Evolutionary conservation across 1,284 basidiomycete genomes (phyloP).

Genomic region (Malassezia globosa): DNA sequence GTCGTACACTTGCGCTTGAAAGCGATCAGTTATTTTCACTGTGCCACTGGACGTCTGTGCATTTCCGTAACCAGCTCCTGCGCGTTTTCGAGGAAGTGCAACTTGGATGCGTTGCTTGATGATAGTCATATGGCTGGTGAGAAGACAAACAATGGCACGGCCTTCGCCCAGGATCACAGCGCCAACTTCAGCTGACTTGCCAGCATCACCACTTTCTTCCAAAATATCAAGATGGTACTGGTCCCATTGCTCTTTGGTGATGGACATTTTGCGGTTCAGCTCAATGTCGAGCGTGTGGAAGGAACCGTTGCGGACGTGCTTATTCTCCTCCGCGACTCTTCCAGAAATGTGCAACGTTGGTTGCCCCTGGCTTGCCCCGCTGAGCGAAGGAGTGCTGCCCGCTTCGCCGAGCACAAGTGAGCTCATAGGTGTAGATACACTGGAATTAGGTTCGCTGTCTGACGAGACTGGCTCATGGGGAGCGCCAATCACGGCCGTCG

Average conservation of each 20-base stretch:
- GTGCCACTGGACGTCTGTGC: slow-evolving; percentile 17
- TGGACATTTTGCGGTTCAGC: slow-evolving; percentile 75
- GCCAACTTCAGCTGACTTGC: slow-evolving; percentile 85
- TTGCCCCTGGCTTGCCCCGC: slow-evolving; percentile 23
- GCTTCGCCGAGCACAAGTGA: slow-evolving; percentile 27
- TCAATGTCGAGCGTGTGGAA: slow-evolving; percentile 94
- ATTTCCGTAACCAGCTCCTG: slow-evolving; percentile 32
- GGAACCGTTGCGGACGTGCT: slow-evolving; percentile 82
- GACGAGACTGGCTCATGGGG: background rate
- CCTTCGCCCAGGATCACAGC: slow-evolving; percentile 93
- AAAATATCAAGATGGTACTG: slow-evolving; percentile 71
- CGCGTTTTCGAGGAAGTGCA: slow-evolving; percentile 70
- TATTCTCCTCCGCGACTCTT: slow-evolving; percentile 76
- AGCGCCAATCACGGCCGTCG: too few species aligned
- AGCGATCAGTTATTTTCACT: slow-evolving; percentile 51
- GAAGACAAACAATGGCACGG: slow-evolving; percentile 78
- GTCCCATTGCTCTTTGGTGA: slow-evolving; percentile 87
- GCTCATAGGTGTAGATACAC: slow-evolving; percentile 24
- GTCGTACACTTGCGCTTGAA: slow-evolving; percentile 73
- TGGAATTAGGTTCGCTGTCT: slow-evolving; percentile 13
- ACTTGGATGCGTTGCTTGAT: slow-evolving; percentile 83
- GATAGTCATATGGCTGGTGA: slow-evolving; percentile 93
- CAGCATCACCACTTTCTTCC: slow-evolving; percentile 77
- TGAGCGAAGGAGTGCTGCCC: slow-evolving; percentile 3
- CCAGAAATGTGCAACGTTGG: slow-evolving; percentile 72